phyloP scores from a whole-genome alignment of 129 eudicot genomes.

The Escallonia herrerae region DNA sequence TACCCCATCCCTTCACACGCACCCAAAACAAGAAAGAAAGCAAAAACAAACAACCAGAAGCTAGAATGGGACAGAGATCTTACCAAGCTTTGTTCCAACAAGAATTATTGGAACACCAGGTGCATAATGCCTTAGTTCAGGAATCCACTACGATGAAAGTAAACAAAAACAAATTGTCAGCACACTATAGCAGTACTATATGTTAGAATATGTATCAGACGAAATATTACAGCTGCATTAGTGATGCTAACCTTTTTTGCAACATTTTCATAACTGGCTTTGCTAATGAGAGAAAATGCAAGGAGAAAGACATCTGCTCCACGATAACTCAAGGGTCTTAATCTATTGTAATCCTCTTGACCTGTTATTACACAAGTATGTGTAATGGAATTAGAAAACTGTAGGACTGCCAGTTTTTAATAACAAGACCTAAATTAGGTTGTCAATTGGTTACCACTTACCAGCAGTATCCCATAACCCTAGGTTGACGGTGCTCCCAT shows the following conservation, averaged over 20 bases:
- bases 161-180: neutral
- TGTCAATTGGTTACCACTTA: slow-evolving; percentile 4
- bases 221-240: neutral
- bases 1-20: too few relatives aligned
- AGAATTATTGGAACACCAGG: slow-evolving; percentile 55
- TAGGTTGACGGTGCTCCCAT: slow-evolving; percentile 44
- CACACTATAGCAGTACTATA: neutral
- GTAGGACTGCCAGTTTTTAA: neutral
- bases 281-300: slow-evolving; percentile 54
- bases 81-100: slow-evolving; percentile 54
- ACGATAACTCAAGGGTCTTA: slow-evolving; percentile 51
- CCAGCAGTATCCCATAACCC: slow-evolving; percentile 63
- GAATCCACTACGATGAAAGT: slow-evolving; percentile 39
- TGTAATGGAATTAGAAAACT: too few relatives aligned
- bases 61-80: neutral
- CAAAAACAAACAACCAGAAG: too few relatives aligned
- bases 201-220: neutral
- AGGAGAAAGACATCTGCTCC: slow-evolving; percentile 57
- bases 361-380: slow-evolving; percentile 25
- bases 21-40: too few relatives aligned
- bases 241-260: slow-evolving; percentile 35
- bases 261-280: slow-evolving; percentile 51
- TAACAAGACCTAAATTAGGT: neutral
- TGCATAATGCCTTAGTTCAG: slow-evolving; percentile 50
- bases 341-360: slow-evolving; percentile 56